Evolutionary conservation across 371 early-diverging fungal species (phyloP).

Genomic region (Batkoa obscura): DNA sequence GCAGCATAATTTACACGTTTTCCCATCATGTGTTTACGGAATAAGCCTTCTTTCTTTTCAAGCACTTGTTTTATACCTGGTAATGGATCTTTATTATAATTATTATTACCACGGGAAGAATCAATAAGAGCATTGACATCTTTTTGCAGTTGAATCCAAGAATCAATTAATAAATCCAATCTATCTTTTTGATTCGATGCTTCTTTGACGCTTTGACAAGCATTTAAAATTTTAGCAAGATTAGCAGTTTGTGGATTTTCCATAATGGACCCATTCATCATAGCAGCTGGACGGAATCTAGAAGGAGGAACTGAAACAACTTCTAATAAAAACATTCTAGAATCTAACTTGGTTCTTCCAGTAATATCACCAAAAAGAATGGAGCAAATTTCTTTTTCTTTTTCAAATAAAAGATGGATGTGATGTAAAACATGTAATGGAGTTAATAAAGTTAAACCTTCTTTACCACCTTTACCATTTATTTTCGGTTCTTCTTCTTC

Average conservation of each 20-base stretch:
- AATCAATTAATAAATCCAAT: conserved; percentile 30
- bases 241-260: conserved; percentile 90
- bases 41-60: conserved; percentile 99
- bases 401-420: conserved; percentile 47
- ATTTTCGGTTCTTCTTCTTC: conserved; percentile 1
- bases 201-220: conserved; percentile 26
- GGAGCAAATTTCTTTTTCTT: conserved; percentile 49
- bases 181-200: conserved; percentile 18
- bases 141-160: conserved; percentile 74
- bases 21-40: conserved; percentile 99
- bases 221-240: conserved; percentile 61
- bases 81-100: conserved; percentile 31
- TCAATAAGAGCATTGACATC: conserved; percentile 87
- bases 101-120: conserved; percentile 40
- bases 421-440: conserved; percentile 63
- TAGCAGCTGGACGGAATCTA: conserved; percentile 87
- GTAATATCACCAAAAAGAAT: conserved; percentile 45
- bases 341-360: conserved; percentile 12
- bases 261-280: conserved; percentile 72
- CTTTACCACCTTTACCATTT: too few relatives aligned
- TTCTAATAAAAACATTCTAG: conserved; percentile 82
- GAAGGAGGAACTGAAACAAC: conserved; percentile 89
- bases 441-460: conserved; percentile 28
- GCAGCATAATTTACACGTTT: conserved; percentile 99
- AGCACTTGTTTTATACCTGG: conserved; percentile 91